phyloP scores from a whole-genome alignment of 768 basidiomycete species.

The Rhodotorula kratochvilovae region DNA sequence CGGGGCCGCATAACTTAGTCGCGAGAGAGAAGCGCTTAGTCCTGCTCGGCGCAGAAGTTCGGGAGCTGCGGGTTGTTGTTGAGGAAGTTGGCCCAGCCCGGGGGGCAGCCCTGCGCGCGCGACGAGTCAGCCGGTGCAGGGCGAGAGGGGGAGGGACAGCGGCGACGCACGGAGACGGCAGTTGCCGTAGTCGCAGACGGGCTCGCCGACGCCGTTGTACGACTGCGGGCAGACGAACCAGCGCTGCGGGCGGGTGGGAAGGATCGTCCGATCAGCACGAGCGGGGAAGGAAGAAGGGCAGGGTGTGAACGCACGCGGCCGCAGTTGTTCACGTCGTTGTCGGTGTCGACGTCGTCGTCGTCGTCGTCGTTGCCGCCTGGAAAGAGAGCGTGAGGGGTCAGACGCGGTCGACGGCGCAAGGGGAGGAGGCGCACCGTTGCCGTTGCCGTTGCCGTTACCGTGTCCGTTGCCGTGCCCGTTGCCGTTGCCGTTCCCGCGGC shows the following conservation, averaged over 20 bases:
- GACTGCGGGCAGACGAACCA: constrained; percentile 8
- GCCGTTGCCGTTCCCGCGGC: background rate
- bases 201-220: constrained; percentile 24
- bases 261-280: background rate
- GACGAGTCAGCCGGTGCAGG: background rate
- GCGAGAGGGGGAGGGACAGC: background rate
- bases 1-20: too few species aligned
- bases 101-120: constrained; percentile 12
- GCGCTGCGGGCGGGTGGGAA: background rate
- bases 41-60: constrained; percentile 14
- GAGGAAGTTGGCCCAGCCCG: background rate
- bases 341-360: background rate
- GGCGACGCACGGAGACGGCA: constrained; percentile 15
- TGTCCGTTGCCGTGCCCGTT: background rate
- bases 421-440: too few species aligned
- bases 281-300: background rate
- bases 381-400: too few species aligned
- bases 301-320: background rate
- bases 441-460: background rate
- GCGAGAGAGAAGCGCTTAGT: too few species aligned
- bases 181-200: constrained; percentile 6
- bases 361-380: too few species aligned
- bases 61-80: constrained; percentile 2
- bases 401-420: too few species aligned
- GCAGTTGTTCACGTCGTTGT: constrained; percentile 1